Evolutionary conservation across 192 early-diverging fungal species (phyloP).

Genomic region (Linnemannia exigua): DNA sequence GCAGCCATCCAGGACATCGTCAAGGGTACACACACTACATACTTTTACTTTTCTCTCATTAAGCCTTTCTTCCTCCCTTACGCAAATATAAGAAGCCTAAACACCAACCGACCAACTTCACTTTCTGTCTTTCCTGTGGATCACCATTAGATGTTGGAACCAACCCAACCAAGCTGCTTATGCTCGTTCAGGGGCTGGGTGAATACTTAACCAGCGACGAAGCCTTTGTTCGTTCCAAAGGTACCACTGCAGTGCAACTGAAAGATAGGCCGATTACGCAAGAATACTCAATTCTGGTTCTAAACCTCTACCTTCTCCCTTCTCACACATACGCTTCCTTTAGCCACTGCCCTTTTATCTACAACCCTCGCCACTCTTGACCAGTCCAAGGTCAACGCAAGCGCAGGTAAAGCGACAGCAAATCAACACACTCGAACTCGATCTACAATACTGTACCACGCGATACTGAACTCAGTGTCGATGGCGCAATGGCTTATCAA

Average conservation of each 20-base stretch:
- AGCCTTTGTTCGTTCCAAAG: slow-evolving; percentile 88
- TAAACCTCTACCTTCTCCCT: not conserved
- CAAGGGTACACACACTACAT: slow-evolving; percentile 32
- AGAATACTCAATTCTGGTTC: not conserved
- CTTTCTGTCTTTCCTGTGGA: not conserved
- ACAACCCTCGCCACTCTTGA: slow-evolving; percentile 67
- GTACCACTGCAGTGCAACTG: slow-evolving; percentile 47
- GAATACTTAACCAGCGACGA: slow-evolving; percentile 85
- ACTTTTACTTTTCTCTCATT: not conserved
- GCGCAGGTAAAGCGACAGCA: slow-evolving; percentile 60
- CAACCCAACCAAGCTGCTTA: slow-evolving; percentile 74
- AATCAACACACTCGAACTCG: not conserved
- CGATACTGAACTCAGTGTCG: not conserved
- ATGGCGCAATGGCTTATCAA: not conserved
- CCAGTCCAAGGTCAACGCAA: slow-evolving; percentile 63
- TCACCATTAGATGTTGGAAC: slow-evolving; percentile 47
- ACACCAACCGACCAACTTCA: not conserved
- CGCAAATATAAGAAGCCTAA: not conserved
- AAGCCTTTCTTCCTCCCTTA: not conserved
- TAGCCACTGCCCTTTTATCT: slow-evolving; percentile 77
- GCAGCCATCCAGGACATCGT: slow-evolving; percentile 57
- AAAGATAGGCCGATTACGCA: not conserved
- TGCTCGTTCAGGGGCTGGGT: slow-evolving; percentile 86
- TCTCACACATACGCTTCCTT: not conserved
- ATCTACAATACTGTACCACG: not conserved